These are phyloP conservation scores for Bacidia gigantensis DNA, from an alignment of 495 filamentous ascomycete species.

Conservation along the genomic window DNA sequence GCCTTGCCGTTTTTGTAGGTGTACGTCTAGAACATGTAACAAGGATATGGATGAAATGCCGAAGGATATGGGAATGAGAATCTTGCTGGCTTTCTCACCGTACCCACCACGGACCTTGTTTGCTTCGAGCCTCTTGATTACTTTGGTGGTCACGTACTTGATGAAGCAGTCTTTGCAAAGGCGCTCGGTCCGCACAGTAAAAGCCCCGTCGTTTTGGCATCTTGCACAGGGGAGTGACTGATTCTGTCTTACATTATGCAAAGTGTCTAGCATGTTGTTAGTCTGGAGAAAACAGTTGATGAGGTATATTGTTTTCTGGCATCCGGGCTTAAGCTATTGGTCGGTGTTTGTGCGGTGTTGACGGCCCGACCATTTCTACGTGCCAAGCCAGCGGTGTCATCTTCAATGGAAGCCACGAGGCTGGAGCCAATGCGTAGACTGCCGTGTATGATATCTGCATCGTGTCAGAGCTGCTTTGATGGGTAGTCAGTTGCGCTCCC, in stretches of 20 bases:
- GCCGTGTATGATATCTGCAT: no score
- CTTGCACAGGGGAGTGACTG: slow-evolving; percentile 12
- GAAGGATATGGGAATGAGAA: slow-evolving; percentile 70
- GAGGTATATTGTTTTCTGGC: no score
- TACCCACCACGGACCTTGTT: slow-evolving; percentile 33
- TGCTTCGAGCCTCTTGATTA: slow-evolving; percentile 62
- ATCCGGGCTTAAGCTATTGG: no score
- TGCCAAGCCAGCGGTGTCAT: no score
- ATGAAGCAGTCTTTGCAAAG: slow-evolving; percentile 58
- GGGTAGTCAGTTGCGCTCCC: no score
- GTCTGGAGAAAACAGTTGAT: no score
- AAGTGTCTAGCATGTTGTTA: not conserved
- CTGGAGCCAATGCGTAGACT: no score
- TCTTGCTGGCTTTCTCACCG: slow-evolving; percentile 30
- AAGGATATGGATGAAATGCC: slow-evolving; percentile 71
- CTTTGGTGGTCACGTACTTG: slow-evolving; percentile 60
- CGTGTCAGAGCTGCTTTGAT: no score
- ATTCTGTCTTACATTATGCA: not conserved
- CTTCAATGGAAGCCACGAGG: no score
- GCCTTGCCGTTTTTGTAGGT: slow-evolving; percentile 44
- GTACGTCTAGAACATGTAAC: slow-evolving; percentile 58
- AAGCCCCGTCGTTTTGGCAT: slow-evolving; percentile 29
- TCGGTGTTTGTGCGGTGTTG: no score
- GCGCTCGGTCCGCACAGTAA: slow-evolving; percentile 30
- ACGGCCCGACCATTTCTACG: no score